Conservation (phyloP, 2,329 filamentous ascomycete genomes). For the Aureobasidium sp. region DNA sequence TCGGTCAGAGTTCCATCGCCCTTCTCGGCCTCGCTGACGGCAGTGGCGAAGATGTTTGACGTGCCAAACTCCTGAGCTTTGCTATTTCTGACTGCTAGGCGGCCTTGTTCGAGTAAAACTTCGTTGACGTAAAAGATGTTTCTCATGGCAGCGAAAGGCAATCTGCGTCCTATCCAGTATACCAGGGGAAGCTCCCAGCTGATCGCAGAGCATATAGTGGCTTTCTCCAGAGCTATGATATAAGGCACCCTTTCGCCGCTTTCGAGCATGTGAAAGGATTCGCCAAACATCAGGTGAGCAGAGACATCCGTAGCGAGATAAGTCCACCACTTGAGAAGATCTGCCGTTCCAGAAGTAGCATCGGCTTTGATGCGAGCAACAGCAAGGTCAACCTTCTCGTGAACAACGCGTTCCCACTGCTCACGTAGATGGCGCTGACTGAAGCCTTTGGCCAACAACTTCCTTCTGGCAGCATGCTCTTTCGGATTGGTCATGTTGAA, state of each 20-base stretch:
- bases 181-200: conserved; percentile 25
- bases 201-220: conserved; percentile 19
- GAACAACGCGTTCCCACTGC: conserved; percentile 32
- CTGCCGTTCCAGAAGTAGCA: conserved; percentile 27
- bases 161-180: conserved; percentile 15
- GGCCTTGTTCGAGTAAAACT: conserved; percentile 18
- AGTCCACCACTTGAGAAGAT: conserved; percentile 36
- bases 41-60: conserved; percentile 19
- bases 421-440: conserved; percentile 30
- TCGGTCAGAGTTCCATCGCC: conserved; percentile 21
- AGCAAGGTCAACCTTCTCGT: conserved; percentile 28
- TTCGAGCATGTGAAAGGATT: conserved; percentile 34
- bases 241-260: conserved; percentile 25
- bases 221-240: neutral
- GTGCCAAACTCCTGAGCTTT: conserved; percentile 7
- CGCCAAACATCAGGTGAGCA: conserved; percentile 34
- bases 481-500: conserved; percentile 34
- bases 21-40: conserved; percentile 19
- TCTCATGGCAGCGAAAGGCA: conserved; percentile 16
- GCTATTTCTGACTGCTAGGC: conserved; percentile 16
- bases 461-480: conserved; percentile 31
- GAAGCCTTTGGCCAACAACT: conserved; percentile 32
- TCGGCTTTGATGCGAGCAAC: conserved; percentile 29
- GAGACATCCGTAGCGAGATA: conserved; percentile 36
- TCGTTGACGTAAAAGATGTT: conserved; percentile 18